A percentile compares a stretch with the other conserved stretches of the same genome.
Conservation (phyloP, 495 filamentous ascomycete species). For the Lophiostoma macrostomum region DNA sequence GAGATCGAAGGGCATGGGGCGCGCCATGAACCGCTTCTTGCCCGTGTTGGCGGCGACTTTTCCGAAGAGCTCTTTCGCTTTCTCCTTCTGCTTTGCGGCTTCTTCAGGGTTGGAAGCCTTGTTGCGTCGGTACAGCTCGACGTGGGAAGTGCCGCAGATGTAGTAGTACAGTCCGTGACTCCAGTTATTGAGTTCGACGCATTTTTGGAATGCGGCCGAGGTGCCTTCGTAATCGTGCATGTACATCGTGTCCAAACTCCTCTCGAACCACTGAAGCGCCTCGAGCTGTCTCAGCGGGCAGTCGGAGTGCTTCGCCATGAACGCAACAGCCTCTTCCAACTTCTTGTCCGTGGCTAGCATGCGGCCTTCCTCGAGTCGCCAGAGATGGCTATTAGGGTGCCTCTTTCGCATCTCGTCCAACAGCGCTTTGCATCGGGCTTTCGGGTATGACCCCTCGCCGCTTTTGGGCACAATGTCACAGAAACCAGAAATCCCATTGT, state of each 20-base stretch:
- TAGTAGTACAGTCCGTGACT: slow-evolving; percentile 87
- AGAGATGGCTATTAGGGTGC: slow-evolving; percentile 80
- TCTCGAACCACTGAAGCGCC: slow-evolving; percentile 78
- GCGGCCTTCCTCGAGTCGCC: slow-evolving; percentile 86
- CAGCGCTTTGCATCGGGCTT: slow-evolving; percentile 63
- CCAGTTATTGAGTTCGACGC: slow-evolving; percentile 86
- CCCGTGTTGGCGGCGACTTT: slow-evolving; percentile 73
- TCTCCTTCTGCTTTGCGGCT: slow-evolving; percentile 53
- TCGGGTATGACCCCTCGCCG: slow-evolving; percentile 65
- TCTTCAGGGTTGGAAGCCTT: slow-evolving; percentile 49
- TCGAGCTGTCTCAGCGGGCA: slow-evolving; percentile 83
- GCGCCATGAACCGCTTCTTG: slow-evolving; percentile 85
- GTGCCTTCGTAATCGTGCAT: slow-evolving; percentile 68
- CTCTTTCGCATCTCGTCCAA: slow-evolving; percentile 68
- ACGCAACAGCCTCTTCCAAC: slow-evolving; percentile 64
- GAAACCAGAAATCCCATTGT: slow-evolving; percentile 79
- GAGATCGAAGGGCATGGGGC: slow-evolving; percentile 83
- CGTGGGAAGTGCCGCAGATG: slow-evolving; percentile 71
- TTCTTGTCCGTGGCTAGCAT: slow-evolving; percentile 66
- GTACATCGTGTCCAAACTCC: slow-evolving; percentile 75
- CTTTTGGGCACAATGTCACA: slow-evolving; percentile 78
- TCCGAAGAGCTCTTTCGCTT: slow-evolving; percentile 66
- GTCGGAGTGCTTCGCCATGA: slow-evolving; percentile 54
- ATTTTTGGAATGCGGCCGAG: slow-evolving; percentile 64
- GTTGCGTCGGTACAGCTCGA: slow-evolving; percentile 72